Conservation (phyloP, 805 yeast genomes). For the Candida boleticola region DNA sequence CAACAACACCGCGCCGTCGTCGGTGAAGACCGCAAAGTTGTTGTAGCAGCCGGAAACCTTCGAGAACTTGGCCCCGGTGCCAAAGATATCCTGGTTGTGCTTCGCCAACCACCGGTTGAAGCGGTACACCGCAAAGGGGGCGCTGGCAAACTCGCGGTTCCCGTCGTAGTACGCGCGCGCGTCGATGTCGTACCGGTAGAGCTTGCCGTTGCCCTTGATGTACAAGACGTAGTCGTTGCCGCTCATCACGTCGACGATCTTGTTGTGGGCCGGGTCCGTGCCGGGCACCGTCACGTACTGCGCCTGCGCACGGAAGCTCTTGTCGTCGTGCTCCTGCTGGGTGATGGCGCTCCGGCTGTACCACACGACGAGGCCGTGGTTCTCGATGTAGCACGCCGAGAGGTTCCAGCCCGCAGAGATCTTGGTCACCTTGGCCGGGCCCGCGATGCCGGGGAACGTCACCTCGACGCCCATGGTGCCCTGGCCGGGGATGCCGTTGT, state of each 20-base stretch:
- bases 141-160: constrained; percentile 10
- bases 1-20: constrained; percentile 45
- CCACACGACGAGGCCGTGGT: constrained; percentile 63
- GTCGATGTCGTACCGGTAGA: constrained; percentile 33
- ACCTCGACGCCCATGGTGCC: constrained; percentile 42
- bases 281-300: constrained; percentile 40
- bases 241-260: constrained; percentile 52
- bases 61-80: constrained; percentile 33
- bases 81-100: constrained; percentile 12
- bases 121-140: constrained; percentile 19
- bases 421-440: constrained; percentile 27
- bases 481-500: constrained; percentile 29
- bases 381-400: constrained; percentile 47
- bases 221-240: constrained; percentile 53
- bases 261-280: constrained; percentile 17
- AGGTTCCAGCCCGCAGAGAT: constrained; percentile 69
- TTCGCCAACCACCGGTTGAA: constrained; percentile 31
- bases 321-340: constrained; percentile 16
- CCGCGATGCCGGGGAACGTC: constrained; percentile 28
- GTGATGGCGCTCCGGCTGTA: constrained; percentile 25
- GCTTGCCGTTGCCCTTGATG: constrained; percentile 44
- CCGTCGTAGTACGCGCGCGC: constrained; percentile 15
- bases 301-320: constrained; percentile 26
- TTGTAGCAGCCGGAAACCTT: constrained; percentile 56
- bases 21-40: constrained; percentile 54